Conservation (phyloP, 2,329 filamentous ascomycete genomes). For the Penicillium sp. region DNA sequence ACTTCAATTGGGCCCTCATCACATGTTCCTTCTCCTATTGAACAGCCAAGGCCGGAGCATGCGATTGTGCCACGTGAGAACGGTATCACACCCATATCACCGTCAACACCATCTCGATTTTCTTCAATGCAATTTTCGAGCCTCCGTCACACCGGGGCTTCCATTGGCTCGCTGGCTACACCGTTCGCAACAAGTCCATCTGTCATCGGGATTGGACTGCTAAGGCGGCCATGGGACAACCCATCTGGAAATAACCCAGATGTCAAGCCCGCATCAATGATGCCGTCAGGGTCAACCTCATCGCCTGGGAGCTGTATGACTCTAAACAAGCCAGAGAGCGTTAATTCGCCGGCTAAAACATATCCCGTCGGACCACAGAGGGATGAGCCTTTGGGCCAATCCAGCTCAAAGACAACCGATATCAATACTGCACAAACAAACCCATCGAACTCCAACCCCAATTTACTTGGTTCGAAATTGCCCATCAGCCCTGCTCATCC, state of each 20-base stretch:
- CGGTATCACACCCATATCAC: not conserved
- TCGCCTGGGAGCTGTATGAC: not conserved
- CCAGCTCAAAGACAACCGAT: not conserved
- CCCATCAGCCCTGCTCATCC: slow-evolving; percentile 6
- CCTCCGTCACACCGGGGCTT: not conserved
- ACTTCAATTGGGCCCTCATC: not conserved
- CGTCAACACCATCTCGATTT: not conserved
- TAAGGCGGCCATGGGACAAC: not conserved
- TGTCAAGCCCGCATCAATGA: not conserved
- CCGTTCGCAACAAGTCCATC: not conserved
- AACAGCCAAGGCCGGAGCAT: not conserved
- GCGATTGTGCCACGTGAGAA: not conserved
- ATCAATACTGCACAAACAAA: not conserved
- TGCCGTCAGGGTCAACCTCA: not conserved
- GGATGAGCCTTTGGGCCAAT: not conserved
- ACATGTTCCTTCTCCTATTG: not conserved
- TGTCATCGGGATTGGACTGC: slow-evolving; percentile 2
- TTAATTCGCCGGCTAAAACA: not conserved
- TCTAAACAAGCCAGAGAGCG: not conserved
- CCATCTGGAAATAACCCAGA: not conserved
- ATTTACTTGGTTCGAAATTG: not conserved
- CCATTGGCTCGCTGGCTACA: not conserved
- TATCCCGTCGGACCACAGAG: not conserved
- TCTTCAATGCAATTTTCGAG: not conserved
- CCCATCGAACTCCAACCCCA: not conserved